Evolutionary conservation across 2,329 filamentous ascomycete genomes (phyloP).

Genomic region (Claviceps monticola): DNA sequence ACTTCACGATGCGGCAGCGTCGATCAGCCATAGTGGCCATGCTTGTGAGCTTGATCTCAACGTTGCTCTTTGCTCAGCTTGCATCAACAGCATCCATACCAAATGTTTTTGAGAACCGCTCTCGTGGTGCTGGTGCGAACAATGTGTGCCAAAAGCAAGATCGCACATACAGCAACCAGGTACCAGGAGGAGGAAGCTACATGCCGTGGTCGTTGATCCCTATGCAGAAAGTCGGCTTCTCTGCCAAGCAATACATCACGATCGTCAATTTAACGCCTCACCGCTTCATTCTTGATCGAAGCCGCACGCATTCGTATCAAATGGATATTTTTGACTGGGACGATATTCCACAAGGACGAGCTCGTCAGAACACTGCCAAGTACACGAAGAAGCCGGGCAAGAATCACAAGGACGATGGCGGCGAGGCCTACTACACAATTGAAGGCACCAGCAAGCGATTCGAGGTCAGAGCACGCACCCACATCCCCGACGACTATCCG

Average conservation of each 20-base stretch:
- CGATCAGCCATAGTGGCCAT: not conserved
- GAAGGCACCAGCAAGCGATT: slow-evolving; percentile 18
- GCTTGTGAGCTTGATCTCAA: not conserved
- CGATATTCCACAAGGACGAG: slow-evolving; percentile 18
- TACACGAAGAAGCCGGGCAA: slow-evolving; percentile 11
- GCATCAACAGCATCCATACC: not conserved
- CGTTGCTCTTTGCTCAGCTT: not conserved
- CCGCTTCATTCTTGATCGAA: slow-evolving; percentile 13
- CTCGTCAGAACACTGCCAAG: slow-evolving; percentile 17
- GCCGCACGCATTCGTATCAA: slow-evolving; percentile 17
- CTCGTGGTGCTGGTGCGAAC: not conserved
- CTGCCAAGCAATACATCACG: slow-evolving; percentile 16
- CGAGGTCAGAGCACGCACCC: slow-evolving; percentile 16
- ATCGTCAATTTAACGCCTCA: slow-evolving; percentile 23
- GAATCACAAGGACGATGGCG: slow-evolving; percentile 14
- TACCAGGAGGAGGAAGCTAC: slow-evolving; percentile 2
- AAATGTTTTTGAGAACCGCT: not conserved
- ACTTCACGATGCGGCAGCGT: not conserved
- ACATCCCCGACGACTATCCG: slow-evolving; percentile 14
- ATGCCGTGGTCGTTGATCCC: slow-evolving; percentile 6
- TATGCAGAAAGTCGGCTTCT: slow-evolving; percentile 2
- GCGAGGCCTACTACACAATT: slow-evolving; percentile 19
- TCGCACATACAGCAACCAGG: slow-evolving; percentile 4
- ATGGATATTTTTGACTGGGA: slow-evolving; percentile 19
- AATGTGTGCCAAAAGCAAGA: slow-evolving; percentile 4